Conservation (phyloP, 2,329 filamentous ascomycete species). For the Tolypocladium ovalisporum region DNA sequence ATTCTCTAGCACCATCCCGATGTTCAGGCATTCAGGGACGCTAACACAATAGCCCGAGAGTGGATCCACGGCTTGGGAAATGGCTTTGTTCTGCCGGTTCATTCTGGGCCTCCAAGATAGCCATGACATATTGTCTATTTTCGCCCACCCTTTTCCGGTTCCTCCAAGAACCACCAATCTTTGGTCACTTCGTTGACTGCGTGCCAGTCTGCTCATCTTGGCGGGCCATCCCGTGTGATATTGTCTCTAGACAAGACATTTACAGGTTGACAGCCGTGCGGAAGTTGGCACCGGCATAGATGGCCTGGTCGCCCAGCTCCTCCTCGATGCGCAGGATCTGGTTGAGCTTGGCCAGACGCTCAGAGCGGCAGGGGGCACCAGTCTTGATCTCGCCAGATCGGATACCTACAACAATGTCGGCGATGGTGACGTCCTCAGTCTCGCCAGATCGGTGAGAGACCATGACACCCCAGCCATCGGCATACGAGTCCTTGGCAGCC, state of each 20-base stretch:
- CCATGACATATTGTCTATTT: neutral
- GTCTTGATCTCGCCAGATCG: slow-evolving; percentile 98
- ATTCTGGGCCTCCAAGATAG: neutral
- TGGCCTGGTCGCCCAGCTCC: slow-evolving; percentile 83
- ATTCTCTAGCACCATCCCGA: neutral
- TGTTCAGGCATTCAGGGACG: neutral
- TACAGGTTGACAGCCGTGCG: slow-evolving; percentile 83
- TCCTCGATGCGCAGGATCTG: slow-evolving; percentile 99
- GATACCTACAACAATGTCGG: slow-evolving; percentile 95
- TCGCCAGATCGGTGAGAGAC: slow-evolving; percentile 98
- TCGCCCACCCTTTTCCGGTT: neutral
- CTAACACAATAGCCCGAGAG: neutral
- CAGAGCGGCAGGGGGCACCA: slow-evolving; percentile 87
- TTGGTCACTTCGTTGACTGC: neutral
- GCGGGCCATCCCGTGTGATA: neutral
- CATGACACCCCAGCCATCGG: slow-evolving; percentile 97
- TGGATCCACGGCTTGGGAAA: neutral
- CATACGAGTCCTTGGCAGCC: slow-evolving; percentile 96
- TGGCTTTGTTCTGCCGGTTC: neutral
- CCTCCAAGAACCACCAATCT: neutral
- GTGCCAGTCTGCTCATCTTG: neutral
- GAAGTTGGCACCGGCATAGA: slow-evolving; percentile 92
- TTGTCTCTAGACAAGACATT: slow-evolving; percentile 12
- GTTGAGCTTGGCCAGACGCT: slow-evolving; percentile 99
- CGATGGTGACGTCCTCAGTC: slow-evolving; percentile 99